phyloP scores from a whole-genome alignment of 169 alveolate genomes.

The Pseudocohnilembus persalinus region DNA sequence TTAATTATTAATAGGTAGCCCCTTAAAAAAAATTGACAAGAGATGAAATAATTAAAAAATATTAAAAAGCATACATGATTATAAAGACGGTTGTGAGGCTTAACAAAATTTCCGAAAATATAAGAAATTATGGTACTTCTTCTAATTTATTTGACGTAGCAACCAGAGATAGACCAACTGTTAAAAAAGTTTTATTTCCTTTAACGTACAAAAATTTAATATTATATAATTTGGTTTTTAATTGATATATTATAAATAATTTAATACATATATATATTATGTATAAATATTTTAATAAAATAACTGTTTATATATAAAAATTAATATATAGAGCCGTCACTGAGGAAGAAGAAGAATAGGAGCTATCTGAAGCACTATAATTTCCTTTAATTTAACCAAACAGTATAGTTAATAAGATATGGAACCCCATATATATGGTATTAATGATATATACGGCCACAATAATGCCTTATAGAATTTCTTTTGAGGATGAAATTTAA shows the following conservation, averaged over 20 bases:
- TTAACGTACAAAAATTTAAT: constrained; percentile 25
- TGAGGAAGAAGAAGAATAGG: background rate
- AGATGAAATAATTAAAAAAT: constrained; percentile 37
- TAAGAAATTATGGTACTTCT: constrained; percentile 44
- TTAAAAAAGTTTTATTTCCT: constrained; percentile 41
- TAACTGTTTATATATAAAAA: too few relatives aligned
- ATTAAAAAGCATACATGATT: constrained; percentile 38
- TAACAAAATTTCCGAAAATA: constrained; percentile 32
- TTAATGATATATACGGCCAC: constrained; percentile 64
- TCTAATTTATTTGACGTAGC: constrained; percentile 45
- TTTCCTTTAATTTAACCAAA: constrained; percentile 50
- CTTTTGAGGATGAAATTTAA: constrained; percentile 29
- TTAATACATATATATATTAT: too few relatives aligned
- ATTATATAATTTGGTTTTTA: too few relatives aligned
- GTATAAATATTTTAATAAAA: background rate
- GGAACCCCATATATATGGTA: constrained; percentile 35
- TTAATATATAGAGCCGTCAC: background rate
- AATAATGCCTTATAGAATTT: constrained; percentile 59
- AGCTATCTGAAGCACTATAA: background rate
- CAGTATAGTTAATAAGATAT: constrained; percentile 25
- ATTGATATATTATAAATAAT: too few relatives aligned
- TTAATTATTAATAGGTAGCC: background rate
- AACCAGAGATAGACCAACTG: constrained; percentile 42
- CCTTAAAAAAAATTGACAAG: constrained; percentile 11
- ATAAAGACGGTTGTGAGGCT: constrained; percentile 35